These are phyloP conservation scores for Glycine tomentella DNA, from an alignment of 306 rosid species.

Conservation along the genomic window DNA sequence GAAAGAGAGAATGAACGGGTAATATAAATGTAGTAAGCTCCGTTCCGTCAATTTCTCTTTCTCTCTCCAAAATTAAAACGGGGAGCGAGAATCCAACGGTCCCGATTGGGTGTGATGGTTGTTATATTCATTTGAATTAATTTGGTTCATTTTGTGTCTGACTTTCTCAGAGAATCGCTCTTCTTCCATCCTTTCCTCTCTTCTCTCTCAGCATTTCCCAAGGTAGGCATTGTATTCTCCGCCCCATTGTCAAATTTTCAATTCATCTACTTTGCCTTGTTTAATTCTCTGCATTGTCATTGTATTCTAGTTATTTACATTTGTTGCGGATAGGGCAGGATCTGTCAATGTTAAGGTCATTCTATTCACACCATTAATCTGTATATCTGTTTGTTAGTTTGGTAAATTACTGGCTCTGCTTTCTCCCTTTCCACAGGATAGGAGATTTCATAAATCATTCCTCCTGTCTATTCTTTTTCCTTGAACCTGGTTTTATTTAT, in stretches of 20 bases:
- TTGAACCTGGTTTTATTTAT: neutral
- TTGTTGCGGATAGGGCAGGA: neutral
- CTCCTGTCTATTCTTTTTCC: too few relatives aligned
- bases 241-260: neutral
- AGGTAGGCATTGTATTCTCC: conserved; percentile 11
- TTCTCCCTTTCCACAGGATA: neutral
- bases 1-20: neutral
- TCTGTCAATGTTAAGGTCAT: conserved; percentile 9
- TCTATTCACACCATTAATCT: neutral
- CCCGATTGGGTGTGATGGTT: conserved; percentile 24
- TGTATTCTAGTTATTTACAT: conserved; percentile 4
- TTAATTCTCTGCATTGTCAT: neutral
- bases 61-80: conserved; percentile 24
- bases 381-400: too few relatives aligned
- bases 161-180: conserved; percentile 16
- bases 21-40: neutral
- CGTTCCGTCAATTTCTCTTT: conserved; percentile 44
- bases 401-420: neutral
- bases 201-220: neutral
- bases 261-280: neutral
- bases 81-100: conserved; percentile 42
- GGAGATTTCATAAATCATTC: neutral
- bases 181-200: neutral
- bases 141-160: conserved; percentile 39
- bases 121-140: conserved; percentile 47